Base-by-base conservation (phyloP, 1,284 basidiomycete genomes). In the Amylostereum areolatum region DNA sequence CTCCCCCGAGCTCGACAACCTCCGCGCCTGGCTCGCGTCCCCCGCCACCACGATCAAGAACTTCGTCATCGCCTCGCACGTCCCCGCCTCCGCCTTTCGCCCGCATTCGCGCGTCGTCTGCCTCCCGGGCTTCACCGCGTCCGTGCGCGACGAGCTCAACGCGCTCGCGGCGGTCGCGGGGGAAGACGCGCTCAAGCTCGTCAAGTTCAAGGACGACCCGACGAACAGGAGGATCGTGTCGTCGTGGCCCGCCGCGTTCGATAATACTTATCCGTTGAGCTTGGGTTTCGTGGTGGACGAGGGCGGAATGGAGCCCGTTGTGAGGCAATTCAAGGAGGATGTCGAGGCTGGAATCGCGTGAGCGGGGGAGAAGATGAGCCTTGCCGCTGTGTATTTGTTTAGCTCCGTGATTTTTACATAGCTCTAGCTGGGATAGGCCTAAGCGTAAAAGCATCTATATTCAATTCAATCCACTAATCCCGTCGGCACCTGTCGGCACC, bases 11-110 rank as follows among this genome's bases (percentile, higher is more conserved):
- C 71, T 76, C 36, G 63, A 68, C 32, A 29, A 12, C 35, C 70
- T 83, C 31, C 66, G 70, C 11, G 68, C 70, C 29, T 82, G 80
- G 79, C 66, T 82, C 48, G 77, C 77, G 2, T 71, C 68, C 36
- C 76, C 79, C 5, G 68, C 75, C 52, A 77, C 72, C 18, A 77
- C 78, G 4, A 71, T 81, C 57, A 62, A 67, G 51, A 83, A 83
- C 64, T 70, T 83, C 53, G 62, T 81, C 50, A 64, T 69, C 50
- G 78, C 79, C 10, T 77, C 71, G 57, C 71, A 77, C 57, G 61
- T 83, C 45, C 72, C 75, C 10, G 66, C 73, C 0, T 60, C 65
- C 8, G 65, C 61, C 37, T 78, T 82, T 62, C 47, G 62, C 4
- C 51, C 68, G 8, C 78, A 82, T 62, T 78, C 78, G 0, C 72